phyloP scores from a whole-genome alignment of 176 grass and related monocot genomes.

The Puya raimondii region DNA sequence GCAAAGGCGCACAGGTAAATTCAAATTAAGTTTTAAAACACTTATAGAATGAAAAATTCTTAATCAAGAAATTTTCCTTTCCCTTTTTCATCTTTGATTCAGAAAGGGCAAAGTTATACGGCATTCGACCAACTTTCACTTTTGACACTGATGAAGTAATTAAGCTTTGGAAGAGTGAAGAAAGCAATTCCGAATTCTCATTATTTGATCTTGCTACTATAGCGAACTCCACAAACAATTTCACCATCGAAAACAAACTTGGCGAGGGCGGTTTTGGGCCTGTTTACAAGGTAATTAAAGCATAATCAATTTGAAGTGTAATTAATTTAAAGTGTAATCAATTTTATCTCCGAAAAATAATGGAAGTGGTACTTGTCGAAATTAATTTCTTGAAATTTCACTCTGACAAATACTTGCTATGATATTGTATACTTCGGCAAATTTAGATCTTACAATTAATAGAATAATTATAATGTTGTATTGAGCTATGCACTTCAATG shows the following conservation, averaged over 20 bases:
- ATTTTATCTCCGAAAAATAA: neutral
- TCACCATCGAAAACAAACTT: neutral
- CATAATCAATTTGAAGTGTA: no score
- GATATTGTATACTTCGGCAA: no score
- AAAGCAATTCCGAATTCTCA: neutral
- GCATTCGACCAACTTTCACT: neutral
- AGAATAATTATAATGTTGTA: no score
- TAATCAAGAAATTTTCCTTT: neutral
- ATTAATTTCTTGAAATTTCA: neutral
- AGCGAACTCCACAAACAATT: neutral
- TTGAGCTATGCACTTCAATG: no score
- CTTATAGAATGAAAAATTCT: neutral
- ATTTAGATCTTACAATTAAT: no score
- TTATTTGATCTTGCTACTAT: neutral
- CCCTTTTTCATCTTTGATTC: no score
- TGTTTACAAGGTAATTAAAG: neutral
- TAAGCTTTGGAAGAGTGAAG: neutral
- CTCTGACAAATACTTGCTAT: neutral
- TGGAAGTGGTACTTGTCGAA: neutral
- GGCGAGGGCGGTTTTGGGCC: neutral
- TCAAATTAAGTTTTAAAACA: neutral
- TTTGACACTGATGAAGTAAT: neutral
- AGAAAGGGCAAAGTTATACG: neutral
- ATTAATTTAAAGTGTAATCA: neutral
- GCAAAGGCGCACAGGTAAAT: neutral